Base-by-base conservation (phyloP, 352 stramenopile species). In the Phytophthora hybrid region DNA sequence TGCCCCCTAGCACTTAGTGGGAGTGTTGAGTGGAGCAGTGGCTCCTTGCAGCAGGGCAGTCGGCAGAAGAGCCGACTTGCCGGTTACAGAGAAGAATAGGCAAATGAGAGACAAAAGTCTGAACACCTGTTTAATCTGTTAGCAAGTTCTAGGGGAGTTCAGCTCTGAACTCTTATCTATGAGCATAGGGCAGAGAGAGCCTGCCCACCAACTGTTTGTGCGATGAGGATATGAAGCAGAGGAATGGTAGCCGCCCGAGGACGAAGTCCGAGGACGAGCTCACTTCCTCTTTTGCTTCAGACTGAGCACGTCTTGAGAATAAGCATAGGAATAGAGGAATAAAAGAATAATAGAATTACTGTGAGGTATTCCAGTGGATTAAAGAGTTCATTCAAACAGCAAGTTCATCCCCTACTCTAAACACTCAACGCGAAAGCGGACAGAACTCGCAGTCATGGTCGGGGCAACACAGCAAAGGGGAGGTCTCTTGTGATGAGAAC, bases 271-370 rank as follows among this genome's bases (percentile, higher is more conserved):
- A n/a, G n/a, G 54, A 59, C 54, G 31, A 59, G 31, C 29, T 44
- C 54, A 59, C 54, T 61, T 61, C 55, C 55, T 61, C 32, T 19
- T 61, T 49, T 61, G 55, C 55, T 29, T 51, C 55, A 44, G 55
- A 61, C 18, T 29, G 32, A 44, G 32, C 55, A 49, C 32, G 55
- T 49, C 29, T 61, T n/a, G 18, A 51, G 55, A 26, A 61, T 61
- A 61, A 19, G 5, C 18, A 59, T 52, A 52, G 44, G 16, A 39
- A 21, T 44, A 59, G 18, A 59, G 14, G 29, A 59, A 59, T 59
- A 59, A 59, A 47, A 16, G 31, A 29, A 10, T 21, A 46, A 46
- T 41, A 41, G 0, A 16, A 41, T 41, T 41, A 41, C 34, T 41
- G 21, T 57, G 26, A 32, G 8, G 10, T n/a, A 14, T 31, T 57